Evolutionary conservation across 192 early-diverging fungal genomes (phyloP).

Genomic region (Rhizophagus prolifer): DNA sequence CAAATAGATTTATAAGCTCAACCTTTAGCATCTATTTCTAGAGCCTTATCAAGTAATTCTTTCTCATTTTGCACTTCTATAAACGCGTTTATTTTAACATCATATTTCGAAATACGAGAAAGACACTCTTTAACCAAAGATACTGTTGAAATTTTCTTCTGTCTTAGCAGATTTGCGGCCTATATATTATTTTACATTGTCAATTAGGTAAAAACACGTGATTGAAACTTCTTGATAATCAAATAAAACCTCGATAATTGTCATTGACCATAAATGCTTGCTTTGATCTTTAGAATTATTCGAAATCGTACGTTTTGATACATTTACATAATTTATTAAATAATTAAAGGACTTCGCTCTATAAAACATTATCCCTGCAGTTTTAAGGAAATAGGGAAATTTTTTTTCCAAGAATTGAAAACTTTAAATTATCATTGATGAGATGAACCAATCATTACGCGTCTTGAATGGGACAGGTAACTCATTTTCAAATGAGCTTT

Average conservation of each 20-base stretch:
- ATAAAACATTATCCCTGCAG: neutral
- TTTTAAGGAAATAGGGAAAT: too few relatives aligned
- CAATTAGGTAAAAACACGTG: neutral
- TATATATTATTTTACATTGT: neutral
- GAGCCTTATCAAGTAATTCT: slow-evolving; percentile 27
- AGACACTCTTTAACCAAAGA: slow-evolving; percentile 26
- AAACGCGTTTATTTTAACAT: slow-evolving; percentile 46
- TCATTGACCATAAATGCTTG: neutral
- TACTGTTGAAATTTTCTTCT: slow-evolving; percentile 28
- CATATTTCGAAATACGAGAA: slow-evolving; percentile 38
- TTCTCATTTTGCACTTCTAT: slow-evolving; percentile 38
- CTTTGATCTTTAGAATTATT: neutral
- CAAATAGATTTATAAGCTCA: neutral
- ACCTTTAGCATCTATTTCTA: slow-evolving; percentile 36
- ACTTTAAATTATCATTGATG: neutral
- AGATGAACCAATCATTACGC: neutral
- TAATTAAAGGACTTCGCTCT: neutral
- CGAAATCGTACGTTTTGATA: neutral
- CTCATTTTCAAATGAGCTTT: too few relatives aligned
- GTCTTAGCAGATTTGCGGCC: slow-evolving; percentile 4
- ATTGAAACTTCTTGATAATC: neutral
- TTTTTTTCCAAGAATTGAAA: too few relatives aligned
- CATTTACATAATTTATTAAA: neutral
- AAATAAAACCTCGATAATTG: neutral
- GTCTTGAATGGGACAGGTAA: too few relatives aligned